phyloP scores from a whole-genome alignment of 352 stramenopile species.

The Peronosclerospora sorghi region DNA sequence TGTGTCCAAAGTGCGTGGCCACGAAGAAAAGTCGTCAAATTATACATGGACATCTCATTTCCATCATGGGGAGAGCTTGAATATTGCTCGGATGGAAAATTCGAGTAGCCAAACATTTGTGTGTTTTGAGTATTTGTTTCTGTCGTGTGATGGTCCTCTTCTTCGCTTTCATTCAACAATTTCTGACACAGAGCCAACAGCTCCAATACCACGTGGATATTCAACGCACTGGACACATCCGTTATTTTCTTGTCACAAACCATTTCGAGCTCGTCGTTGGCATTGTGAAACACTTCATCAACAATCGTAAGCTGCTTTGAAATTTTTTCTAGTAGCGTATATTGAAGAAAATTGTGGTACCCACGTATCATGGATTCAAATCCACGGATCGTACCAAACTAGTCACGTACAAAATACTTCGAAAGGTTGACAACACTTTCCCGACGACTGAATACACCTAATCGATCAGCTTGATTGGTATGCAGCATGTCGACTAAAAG shows the following conservation, averaged over 20 bases:
- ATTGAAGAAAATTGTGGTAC: slow-evolving; percentile 87
- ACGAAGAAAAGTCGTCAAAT: slow-evolving; percentile 45
- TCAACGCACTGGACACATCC: slow-evolving; percentile 51
- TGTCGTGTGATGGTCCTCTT: slow-evolving; percentile 25
- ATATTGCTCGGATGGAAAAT: slow-evolving; percentile 48
- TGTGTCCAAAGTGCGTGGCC: slow-evolving; percentile 48
- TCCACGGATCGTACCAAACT: slow-evolving; percentile 81
- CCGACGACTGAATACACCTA: slow-evolving; percentile 70
- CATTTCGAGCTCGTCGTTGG: slow-evolving; percentile 45
- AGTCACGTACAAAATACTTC: slow-evolving; percentile 84
- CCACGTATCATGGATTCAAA: slow-evolving; percentile 82
- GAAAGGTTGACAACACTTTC: slow-evolving; percentile 75
- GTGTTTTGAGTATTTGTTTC: slow-evolving; percentile 21
- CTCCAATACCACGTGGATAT: slow-evolving; percentile 70
- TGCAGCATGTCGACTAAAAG: slow-evolving; percentile 81
- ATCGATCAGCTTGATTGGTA: slow-evolving; percentile 73
- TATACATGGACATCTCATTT: slow-evolving; percentile 74
- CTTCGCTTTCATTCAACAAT: slow-evolving; percentile 29
- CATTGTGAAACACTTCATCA: slow-evolving; percentile 57
- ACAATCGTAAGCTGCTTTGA: slow-evolving; percentile 63
- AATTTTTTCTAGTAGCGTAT: slow-evolving; percentile 79
- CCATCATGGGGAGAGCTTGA: slow-evolving; percentile 37
- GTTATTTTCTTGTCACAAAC: slow-evolving; percentile 31
- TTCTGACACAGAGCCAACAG: slow-evolving; percentile 56
- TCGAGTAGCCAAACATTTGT: slow-evolving; percentile 39